Base-by-base conservation (phyloP, 2,329 filamentous ascomycete genomes). In the Fusarium chuoi region DNA sequence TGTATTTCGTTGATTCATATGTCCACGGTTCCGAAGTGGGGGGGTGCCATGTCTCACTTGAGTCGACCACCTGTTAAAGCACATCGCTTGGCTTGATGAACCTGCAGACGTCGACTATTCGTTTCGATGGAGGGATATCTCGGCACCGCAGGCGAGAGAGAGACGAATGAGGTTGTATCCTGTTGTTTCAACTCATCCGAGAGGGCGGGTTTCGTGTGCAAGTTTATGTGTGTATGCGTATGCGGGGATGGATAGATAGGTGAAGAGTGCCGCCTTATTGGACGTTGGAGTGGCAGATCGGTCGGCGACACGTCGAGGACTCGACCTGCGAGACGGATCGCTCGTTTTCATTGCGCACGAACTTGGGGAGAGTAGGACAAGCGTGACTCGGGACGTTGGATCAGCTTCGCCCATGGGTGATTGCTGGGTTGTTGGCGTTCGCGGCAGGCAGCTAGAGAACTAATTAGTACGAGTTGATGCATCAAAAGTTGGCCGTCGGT, bases 341-440 rank as follows among this genome's bases (percentile, higher is more conserved):
- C 35, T 57, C 33, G 41, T 45, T 55, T 63, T 78, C 62, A 79
- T 78, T 76, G 77, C 33, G 81, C 80, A 20, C 79, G 77, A 58
- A 82, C 73, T 46, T 79, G 79, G 22, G 77, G 61, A 59, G 75
- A 66, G 65, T 76, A 79, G 45, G 77, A 69, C 51, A 79, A 71
- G 68, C 77, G 76, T 48, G 81, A 70, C 30, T 78, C 73, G n/a
- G 79, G 82, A 20, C 79, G 79, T 59, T 79, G 81, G 54, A 84
- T 82, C 62, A 84, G 72, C 70, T 83, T 83, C 20, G 81, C 79
- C 81, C 83, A 83, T 3, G 82, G 82, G 62, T 81, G 78, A 36
- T 80, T 82, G 77, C 79, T 83, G 18, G 82, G 82, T 59, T 81
- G 81, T 51, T 81, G 81, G 63, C 82, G 81, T 77, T 84, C 82